Conservation (phyloP, 1,284 basidiomycete genomes). For the Microbotryum intermedium region DNA sequence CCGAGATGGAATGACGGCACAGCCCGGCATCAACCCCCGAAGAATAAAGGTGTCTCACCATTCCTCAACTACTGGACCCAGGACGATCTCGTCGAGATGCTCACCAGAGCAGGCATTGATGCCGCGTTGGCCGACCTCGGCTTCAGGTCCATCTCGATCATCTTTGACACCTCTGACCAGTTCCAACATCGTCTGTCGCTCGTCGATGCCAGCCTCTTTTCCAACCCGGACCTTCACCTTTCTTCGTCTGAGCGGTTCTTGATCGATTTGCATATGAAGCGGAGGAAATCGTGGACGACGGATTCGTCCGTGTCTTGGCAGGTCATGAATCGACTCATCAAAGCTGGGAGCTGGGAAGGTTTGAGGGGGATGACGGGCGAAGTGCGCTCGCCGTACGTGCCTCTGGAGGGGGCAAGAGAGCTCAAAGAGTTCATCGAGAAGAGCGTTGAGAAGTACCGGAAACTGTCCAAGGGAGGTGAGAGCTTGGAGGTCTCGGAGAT, state of each 20-base stretch:
- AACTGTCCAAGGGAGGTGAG: neutral
- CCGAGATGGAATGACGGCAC: neutral
- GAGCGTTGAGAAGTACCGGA: neutral
- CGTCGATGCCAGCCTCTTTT: conserved; percentile 7
- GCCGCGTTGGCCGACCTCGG: neutral
- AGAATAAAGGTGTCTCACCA: neutral
- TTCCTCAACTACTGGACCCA: conserved; percentile 13
- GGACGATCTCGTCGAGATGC: neutral
- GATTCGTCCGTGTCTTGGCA: conserved; percentile 6
- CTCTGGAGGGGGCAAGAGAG: conserved; percentile 7
- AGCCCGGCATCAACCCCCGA: neutral
- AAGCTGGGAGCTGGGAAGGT: conserved; percentile 4
- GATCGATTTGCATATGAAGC: conserved; percentile 9
- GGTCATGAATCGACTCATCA: conserved; percentile 4
- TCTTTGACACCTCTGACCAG: conserved; percentile 5
- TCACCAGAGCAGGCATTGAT: neutral
- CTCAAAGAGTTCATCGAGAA: neutral
- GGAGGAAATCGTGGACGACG: neutral
- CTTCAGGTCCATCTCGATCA: neutral
- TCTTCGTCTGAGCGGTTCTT: conserved; percentile 3
- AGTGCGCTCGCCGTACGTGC: conserved; percentile 5
- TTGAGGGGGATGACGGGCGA: conserved; percentile 7
- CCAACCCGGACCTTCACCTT: neutral
- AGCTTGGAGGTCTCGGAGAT: conserved; percentile 10
- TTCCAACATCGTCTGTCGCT: conserved; percentile 12